Conservation (phyloP, 1,284 basidiomycete species). For the Malassezia obtusa region DNA sequence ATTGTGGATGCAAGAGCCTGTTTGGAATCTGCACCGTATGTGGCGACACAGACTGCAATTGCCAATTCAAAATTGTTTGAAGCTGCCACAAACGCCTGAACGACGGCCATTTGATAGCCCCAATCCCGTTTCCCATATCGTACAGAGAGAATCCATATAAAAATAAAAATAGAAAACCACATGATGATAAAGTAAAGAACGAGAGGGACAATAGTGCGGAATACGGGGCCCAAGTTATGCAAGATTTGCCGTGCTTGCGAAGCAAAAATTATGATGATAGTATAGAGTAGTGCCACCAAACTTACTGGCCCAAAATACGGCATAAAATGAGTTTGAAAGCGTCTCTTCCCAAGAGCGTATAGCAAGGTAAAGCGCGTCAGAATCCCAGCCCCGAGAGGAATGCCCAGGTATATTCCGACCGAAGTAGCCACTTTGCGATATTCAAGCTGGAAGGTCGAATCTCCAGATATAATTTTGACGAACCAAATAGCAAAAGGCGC, state of each 20-base stretch:
- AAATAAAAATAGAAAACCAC: constrained; percentile 60
- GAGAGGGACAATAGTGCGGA: constrained; percentile 60
- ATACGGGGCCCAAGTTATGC: constrained; percentile 29
- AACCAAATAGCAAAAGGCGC: constrained; percentile 68
- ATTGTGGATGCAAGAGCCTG: constrained; percentile 31
- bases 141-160: constrained; percentile 49
- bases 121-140: constrained; percentile 33
- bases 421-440: constrained; percentile 61
- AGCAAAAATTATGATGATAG: constrained; percentile 67
- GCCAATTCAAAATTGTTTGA: constrained; percentile 57
- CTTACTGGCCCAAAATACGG: constrained; percentile 63
- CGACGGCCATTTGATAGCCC: constrained; percentile 47
- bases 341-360: constrained; percentile 51
- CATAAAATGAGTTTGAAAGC: constrained; percentile 57
- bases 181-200: constrained; percentile 64
- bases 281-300: constrained; percentile 55
- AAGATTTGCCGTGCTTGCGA: constrained; percentile 53
- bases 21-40: constrained; percentile 51
- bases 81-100: constrained; percentile 52
- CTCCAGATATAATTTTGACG: constrained; percentile 58
- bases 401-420: constrained; percentile 50
- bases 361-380: constrained; percentile 60
- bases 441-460: constrained; percentile 52
- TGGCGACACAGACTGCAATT: constrained; percentile 69
- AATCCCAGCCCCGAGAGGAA: constrained; percentile 61